phyloP scores from a whole-genome alignment of 352 stramenopile species.

The Phytophthora aleatoria region DNA sequence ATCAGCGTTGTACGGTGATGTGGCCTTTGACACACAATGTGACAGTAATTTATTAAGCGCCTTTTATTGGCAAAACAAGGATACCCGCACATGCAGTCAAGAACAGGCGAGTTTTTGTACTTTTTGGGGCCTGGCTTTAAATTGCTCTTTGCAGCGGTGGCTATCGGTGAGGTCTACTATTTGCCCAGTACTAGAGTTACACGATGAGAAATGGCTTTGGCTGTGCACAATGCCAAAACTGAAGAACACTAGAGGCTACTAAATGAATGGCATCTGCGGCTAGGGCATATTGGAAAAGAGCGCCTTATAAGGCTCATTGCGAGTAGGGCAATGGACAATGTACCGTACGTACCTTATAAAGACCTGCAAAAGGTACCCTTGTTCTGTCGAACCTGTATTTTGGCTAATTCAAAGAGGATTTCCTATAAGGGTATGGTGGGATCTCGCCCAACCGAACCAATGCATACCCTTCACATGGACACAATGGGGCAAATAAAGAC shows the following conservation, averaged over 20 bases:
- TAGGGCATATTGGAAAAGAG: conserved; percentile 8
- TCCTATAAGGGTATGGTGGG: not conserved
- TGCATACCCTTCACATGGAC: not conserved
- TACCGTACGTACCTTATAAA: not conserved
- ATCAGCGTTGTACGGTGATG: not conserved
- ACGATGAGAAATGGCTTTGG: not conserved
- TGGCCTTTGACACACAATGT: not conserved
- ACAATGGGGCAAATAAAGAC: not conserved
- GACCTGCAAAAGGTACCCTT: too few species aligned
- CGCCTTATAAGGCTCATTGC: not conserved
- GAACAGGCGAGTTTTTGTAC: not conserved
- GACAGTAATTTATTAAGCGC: conserved; percentile 7
- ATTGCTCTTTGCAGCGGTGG: conserved; percentile 4
- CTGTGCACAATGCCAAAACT: not conserved
- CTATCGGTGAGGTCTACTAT: conserved; percentile 4
- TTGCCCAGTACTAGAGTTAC: not conserved
- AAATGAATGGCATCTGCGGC: conserved; percentile 11
- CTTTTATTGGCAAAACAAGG: not conserved
- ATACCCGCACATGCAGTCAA: conserved; percentile 1
- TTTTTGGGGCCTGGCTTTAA: not conserved
- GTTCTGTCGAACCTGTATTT: too few species aligned
- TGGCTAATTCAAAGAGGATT: not conserved
- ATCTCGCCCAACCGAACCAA: not conserved
- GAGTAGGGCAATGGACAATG: not conserved
- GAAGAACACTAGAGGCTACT: not conserved